Percentiles rank a stretch among this genome's conserved stretches.
phyloP scores from a whole-genome alignment of 2,329 filamentous ascomycete genomes.

The Phialemoniopsis sp. region DNA sequence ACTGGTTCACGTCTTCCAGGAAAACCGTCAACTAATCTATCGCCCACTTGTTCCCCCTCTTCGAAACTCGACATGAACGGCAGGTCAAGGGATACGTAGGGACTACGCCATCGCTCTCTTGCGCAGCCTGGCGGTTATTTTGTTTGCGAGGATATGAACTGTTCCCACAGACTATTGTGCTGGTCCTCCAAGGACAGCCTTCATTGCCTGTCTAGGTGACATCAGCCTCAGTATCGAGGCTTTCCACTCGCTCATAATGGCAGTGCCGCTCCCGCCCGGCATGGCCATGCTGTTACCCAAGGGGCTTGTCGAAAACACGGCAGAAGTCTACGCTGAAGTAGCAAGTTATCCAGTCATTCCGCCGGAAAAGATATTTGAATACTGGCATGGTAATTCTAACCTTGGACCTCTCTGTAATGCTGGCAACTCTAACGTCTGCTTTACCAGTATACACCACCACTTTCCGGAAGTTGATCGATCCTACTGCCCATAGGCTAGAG shows the following conservation, averaged over 20 bases:
- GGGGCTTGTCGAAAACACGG: slow-evolving; percentile 52
- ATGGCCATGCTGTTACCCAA: slow-evolving; percentile 46
- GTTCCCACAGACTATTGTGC: too few relatives aligned
- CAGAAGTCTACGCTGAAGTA: slow-evolving; percentile 48
- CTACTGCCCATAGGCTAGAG: slow-evolving; percentile 58
- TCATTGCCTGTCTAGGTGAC: neutral
- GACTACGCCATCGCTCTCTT: too few relatives aligned
- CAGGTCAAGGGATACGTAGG: too few relatives aligned
- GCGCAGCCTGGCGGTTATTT: too few relatives aligned
- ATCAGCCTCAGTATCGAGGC: neutral
- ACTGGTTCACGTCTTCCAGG: too few relatives aligned
- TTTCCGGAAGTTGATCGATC: slow-evolving; percentile 53
- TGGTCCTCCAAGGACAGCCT: too few relatives aligned
- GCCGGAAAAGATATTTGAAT: slow-evolving; percentile 47
- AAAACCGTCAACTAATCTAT: too few relatives aligned
- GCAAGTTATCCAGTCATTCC: slow-evolving; percentile 46
- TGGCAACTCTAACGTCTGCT: slow-evolving; percentile 5
- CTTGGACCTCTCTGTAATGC: neutral
- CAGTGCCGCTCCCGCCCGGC: neutral
- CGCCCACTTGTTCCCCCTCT: too few relatives aligned
- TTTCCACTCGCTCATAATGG: neutral
- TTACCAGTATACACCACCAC: slow-evolving; percentile 55
- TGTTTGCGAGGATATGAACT: too few relatives aligned
- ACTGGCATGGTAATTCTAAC: slow-evolving; percentile 48
- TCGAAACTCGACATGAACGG: too few relatives aligned